Evolutionary conservation across 305 asterid genomes (phyloP), one percentile per base, ranked within the genome.

Genomic region (Coffea humblotiana): DNA sequence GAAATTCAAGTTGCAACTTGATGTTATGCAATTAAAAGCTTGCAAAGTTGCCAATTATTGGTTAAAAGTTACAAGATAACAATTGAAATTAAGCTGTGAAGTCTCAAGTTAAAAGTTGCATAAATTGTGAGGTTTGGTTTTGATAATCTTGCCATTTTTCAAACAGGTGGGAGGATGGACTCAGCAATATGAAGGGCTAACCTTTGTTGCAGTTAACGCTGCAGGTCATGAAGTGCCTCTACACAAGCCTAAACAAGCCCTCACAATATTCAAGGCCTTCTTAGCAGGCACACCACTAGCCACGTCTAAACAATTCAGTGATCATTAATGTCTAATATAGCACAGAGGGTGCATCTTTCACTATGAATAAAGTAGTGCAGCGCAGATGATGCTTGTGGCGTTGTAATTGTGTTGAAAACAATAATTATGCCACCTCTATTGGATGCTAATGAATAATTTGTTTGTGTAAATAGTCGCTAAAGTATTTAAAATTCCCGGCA

Each of bases 171-270:
- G 74, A 14, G 80, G 80, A 32, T 67, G 80, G 80, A 67, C 66
- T 37, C 83, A 73, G 45, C 68, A 73, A 6, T 73, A 79, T 72
- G 25, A 79, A 47, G 83, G 83, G 27, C 72, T 79, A 60, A 79
- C 56, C 9, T 79, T 79, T 73, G 78, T 79, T 63, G 75, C 79
- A 4, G 83, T 79, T 37, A 63, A 64, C 73, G 78, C 68, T 35
- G 83, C 74, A 64, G 83, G 83, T 71, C 83, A 79, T 51, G 83
- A 79, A 79, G 78, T 79, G 7, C 67, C 83, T 40, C 67, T 79
- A 6, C 83, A 79, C 48, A 79, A 52, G 32, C 83, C 83, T 13
- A 73, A 79, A 52, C 74, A 63, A n/a, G 83, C 83, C 29, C 78
- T 79, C 19, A 66, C 56, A 16, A 4, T 79, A 48, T 64, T 79